Percentiles rank a stretch among this genome's conserved stretches.
Evolutionary conservation across 169 alveolate genomes (phyloP).

Genomic region (Eimeria falciformis): DNA sequence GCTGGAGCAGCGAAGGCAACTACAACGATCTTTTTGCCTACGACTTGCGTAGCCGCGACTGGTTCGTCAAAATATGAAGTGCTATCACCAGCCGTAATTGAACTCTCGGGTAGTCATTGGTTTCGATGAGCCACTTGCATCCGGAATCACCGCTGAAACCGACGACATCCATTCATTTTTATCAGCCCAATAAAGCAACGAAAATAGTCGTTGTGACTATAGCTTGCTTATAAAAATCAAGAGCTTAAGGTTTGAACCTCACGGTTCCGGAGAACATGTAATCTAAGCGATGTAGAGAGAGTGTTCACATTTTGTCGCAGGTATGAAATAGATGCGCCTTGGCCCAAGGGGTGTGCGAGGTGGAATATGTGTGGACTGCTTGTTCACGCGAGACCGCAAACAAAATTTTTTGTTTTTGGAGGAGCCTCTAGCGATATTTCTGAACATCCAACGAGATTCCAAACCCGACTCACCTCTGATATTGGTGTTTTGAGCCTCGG

Average conservation of each 20-base stretch:
- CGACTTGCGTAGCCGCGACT: constrained; percentile 91
- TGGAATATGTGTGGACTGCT: constrained; percentile 94
- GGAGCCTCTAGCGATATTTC: constrained; percentile 93
- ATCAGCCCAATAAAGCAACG: too few species aligned
- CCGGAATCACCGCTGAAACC: too few species aligned
- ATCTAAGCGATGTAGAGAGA: too few species aligned
- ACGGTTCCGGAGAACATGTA: too few species aligned
- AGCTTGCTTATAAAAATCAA: too few species aligned
- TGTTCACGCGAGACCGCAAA: constrained; percentile 95
- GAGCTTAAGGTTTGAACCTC: too few species aligned
- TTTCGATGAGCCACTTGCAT: too few species aligned
- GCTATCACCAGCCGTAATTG: too few species aligned
- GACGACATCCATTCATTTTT: too few species aligned
- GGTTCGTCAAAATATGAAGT: constrained; percentile 87
- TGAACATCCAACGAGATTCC: constrained; percentile 90
- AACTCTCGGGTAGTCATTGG: too few species aligned
- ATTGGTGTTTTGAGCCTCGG: constrained; percentile 76
- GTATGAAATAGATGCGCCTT: constrained; percentile 89
- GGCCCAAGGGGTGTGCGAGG: constrained; percentile 90
- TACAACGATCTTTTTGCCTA: constrained; percentile 90
- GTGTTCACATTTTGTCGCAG: constrained; percentile 3
- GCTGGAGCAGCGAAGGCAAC: constrained; percentile 93
- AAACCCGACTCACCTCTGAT: constrained; percentile 73
- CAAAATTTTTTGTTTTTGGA: constrained; percentile 95
- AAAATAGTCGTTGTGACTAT: too few species aligned